Evolutionary conservation across 2,329 filamentous ascomycete genomes (phyloP).

Genomic region (Calonectria henricotiae): DNA sequence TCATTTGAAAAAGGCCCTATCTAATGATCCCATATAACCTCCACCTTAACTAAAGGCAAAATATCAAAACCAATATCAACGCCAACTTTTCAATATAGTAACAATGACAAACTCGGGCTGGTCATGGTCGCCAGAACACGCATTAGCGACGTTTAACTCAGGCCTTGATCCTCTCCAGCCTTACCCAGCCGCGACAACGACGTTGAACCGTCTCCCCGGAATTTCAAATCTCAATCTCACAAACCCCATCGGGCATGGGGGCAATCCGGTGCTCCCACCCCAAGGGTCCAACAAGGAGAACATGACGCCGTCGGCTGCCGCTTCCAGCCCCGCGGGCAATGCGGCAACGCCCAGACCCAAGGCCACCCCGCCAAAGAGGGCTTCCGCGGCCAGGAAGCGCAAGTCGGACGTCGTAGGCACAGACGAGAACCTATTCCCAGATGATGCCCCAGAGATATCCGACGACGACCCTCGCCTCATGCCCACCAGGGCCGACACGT

Average conservation of each 20-base stretch:
- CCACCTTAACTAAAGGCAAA: neutral
- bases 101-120: slow-evolving; percentile 27
- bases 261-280: neutral
- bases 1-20: neutral
- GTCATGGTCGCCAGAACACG: slow-evolving; percentile 28
- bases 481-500: slow-evolving; percentile 41
- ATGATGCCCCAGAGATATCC: slow-evolving; percentile 43
- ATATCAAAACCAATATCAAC: neutral
- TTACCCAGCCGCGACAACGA: neutral
- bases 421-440: slow-evolving; percentile 46
- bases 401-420: slow-evolving; percentile 44
- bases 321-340: neutral
- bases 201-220: no score
- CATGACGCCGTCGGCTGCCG: slow-evolving; percentile 1
- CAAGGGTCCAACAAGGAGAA: slow-evolving; percentile 23
- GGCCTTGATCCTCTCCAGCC: neutral
- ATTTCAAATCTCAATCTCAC: neutral
- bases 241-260: neutral
- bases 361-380: slow-evolving; percentile 10
- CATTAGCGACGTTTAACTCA: slow-evolving; percentile 1
- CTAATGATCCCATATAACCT: neutral
- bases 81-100: neutral
- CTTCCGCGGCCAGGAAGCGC: slow-evolving; percentile 43
- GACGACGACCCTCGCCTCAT: slow-evolving; percentile 44
- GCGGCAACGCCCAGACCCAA: neutral